Evolutionary conservation across 352 stramenopile species (phyloP), one percentile per base, ranked within the genome.

Genomic region (Phytophthora fragariaefolia): DNA sequence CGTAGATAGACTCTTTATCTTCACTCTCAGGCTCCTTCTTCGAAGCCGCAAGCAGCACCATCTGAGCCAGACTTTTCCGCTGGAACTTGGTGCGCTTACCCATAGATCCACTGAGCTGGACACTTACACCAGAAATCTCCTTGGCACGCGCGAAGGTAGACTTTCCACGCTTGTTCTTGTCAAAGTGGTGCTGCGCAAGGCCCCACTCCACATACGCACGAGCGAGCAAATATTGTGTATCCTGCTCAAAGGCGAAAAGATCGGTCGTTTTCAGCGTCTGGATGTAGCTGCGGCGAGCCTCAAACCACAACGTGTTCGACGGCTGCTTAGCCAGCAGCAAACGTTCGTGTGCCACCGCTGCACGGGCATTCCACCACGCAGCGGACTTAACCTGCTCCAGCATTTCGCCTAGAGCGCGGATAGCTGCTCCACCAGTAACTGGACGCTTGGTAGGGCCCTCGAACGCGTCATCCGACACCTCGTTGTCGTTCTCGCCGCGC

Each of bases 11-110:
- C n/a, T 69, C 63, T 34, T 71, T 69, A 34, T 82, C 69, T 12
- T 51, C 56, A 45, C 7, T 61, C 8, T 57, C 54, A 24, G 81
- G 75, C 40, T 74, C 55, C 56, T 81, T 81, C 74, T 86, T 90
- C 27, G 83, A 91, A 27, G 78, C 79, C 1, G 84, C 86, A 13
- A 92, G 78, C 18, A 95, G 73, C 54, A 95, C 77, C 82, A 96
- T 91, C 65, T 98, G 95, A 59, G 96, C 90, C 10, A 92, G 90
- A 56, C 83, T 87, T 52, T 97, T 95, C 66, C 90, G 77, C 71
- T 99, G 96, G 73, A 92, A 99, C 71, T 99, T 99, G 38, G 96
- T 99, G 49, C 95, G 85, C 73, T 97, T 98, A 34, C 97, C 97
- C 68, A 98, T 73, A 3, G 90, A 95, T 15, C 96, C 97, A 18